Evolutionary conservation across 2,329 filamentous ascomycete species (phyloP).

Genomic region (Cladosporium sp.): DNA sequence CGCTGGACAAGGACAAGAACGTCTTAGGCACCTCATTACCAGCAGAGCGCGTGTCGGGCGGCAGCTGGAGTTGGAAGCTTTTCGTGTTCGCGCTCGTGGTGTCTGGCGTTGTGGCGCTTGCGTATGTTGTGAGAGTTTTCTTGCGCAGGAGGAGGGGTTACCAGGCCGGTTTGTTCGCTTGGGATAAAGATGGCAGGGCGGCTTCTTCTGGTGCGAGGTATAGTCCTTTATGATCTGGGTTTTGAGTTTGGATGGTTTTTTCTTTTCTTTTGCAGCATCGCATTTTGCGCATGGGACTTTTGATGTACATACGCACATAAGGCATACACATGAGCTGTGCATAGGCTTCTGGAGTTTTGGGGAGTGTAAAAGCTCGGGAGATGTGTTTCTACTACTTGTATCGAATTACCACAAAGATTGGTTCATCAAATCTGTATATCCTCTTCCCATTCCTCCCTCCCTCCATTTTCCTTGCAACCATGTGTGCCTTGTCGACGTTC

Average conservation of each 20-base stretch:
- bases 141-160: slow-evolving; percentile 8
- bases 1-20: slow-evolving; percentile 20
- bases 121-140: not conserved
- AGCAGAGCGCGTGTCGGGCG: not conserved
- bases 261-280: too few species aligned
- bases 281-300: too few species aligned
- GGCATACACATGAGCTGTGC: too few species aligned
- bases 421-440: too few species aligned
- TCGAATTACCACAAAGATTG: too few species aligned
- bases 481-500: too few species aligned
- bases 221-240: not conserved
- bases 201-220: slow-evolving; percentile 1
- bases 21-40: slow-evolving; percentile 12
- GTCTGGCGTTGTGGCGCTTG: not conserved
- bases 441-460: too few species aligned
- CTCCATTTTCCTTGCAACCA: too few species aligned
- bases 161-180: slow-evolving; percentile 6
- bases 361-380: too few species aligned
- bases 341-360: too few species aligned
- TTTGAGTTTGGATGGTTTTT: too few species aligned
- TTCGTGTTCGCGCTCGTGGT: slow-evolving; percentile 8
- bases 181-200: slow-evolving; percentile 1
- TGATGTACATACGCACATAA: not conserved
- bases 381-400: too few species aligned
- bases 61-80: slow-evolving; percentile 5